These are phyloP conservation scores for Chrysoporthe austroafricana DNA, from an alignment of 2,329 filamentous ascomycete genomes.

Conservation along the genomic window DNA sequence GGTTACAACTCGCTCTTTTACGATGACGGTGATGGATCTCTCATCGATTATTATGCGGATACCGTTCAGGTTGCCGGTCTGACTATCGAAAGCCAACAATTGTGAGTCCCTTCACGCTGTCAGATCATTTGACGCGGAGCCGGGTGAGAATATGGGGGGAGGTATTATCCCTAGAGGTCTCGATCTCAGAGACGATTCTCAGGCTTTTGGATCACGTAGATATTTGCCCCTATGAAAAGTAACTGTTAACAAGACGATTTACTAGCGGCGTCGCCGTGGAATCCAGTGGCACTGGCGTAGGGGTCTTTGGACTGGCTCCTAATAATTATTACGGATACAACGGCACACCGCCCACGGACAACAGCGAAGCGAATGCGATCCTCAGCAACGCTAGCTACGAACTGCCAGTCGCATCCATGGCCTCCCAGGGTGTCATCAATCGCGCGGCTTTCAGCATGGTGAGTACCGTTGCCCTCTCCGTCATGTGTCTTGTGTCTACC, in stretches of 20 bases:
- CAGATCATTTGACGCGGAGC: no score
- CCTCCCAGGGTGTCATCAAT: constrained; percentile 5
- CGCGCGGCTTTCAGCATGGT: not conserved
- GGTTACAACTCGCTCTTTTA: not conserved
- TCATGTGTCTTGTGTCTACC: not conserved
- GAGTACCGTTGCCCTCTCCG: not conserved
- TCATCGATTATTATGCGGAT: not conserved
- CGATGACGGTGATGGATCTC: not conserved
- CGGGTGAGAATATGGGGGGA: no score
- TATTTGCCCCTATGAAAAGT: no score
- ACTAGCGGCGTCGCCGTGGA: not conserved
- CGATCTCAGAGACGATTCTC: no score
- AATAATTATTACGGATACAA: not conserved
- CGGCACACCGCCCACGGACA: not conserved
- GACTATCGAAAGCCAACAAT: not conserved
- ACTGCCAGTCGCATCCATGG: not conserved
- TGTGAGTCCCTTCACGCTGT: not conserved
- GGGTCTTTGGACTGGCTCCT: not conserved
- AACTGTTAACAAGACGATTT: no score
- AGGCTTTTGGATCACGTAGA: no score
- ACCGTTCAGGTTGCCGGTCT: not conserved
- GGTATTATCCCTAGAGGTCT: no score
- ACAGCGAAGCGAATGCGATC: not conserved
- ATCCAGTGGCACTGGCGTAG: not conserved
- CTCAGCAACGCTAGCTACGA: not conserved